These are phyloP conservation scores for Petunia axillaris DNA, from an alignment of 257 asterid genomes.

Conservation along the genomic window DNA sequence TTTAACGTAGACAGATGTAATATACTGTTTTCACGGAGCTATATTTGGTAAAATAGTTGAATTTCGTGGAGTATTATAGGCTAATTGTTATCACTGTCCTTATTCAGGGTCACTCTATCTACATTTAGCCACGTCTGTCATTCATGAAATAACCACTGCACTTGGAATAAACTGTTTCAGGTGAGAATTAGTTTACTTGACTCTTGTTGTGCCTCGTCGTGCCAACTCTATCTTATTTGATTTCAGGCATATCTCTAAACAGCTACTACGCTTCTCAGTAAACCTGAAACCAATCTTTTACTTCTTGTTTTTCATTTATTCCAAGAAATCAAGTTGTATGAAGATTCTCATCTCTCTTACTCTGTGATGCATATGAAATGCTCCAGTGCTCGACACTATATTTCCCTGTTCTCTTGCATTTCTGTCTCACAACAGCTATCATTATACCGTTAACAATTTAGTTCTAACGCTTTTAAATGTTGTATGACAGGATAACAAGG, in stretches of 20 bases:
- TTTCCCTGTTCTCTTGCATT: not conserved
- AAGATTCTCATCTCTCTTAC: not conserved
- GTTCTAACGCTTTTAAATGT: conserved; percentile 22
- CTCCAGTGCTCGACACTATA: not conserved
- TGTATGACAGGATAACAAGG: conserved; percentile 77
- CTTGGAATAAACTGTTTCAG: conserved; percentile 94
- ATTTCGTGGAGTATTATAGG: not conserved
- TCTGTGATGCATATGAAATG: not conserved
- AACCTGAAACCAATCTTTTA: not conserved
- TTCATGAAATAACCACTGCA: conserved; percentile 91
- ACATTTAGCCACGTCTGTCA: conserved; percentile 88
- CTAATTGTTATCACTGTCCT: conserved; percentile 13
- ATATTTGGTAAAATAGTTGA: not conserved
- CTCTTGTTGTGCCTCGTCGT: not conserved
- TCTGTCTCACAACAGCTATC: not conserved
- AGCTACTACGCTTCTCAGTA: not conserved
- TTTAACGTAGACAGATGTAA: not conserved
- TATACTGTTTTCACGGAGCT: not conserved
- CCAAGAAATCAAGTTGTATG: not conserved
- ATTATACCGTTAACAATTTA: not conserved
- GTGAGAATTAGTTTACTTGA: conserved; percentile 40
- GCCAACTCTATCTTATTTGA: not conserved
- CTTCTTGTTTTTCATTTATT: not conserved
- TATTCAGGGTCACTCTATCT: conserved; percentile 70
- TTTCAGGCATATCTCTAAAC: not conserved